Base-by-base conservation (phyloP, 768 basidiomycete species). In the Phlegmacium glaucopus region DNA sequence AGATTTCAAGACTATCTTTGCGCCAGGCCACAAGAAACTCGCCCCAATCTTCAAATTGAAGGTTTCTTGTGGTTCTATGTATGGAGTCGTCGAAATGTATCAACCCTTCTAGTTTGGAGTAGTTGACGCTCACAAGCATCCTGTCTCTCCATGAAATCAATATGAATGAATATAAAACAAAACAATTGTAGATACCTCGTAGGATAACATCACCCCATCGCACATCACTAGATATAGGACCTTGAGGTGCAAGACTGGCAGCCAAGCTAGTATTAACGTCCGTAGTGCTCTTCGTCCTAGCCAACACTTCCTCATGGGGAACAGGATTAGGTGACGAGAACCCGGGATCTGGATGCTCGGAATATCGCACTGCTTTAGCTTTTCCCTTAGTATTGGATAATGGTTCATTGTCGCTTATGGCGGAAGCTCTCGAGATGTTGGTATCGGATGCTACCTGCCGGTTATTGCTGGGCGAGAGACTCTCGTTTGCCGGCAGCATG, bases 1-100 rank as follows among this genome's bases (percentile, higher is more conserved):
- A 96, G 15, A 97, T 67, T 62, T 97, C 93, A 34, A 97, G 66
- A 41, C 76, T 71, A 51, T 83, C 78, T 49, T 76, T 80, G 34
- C 90, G 77, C 87, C 92, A 96, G 9, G 83, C 83, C 0, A 95
- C 92, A 49, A 94, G 70, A 57, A 85, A 92, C 61, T 97, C 94
- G 26, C 77, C 79, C 78, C 87, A 86, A 22, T 80, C 78, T 57
- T 87, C 82, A 48, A 75, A 80, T 17, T 72, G 69, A 11, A 90
- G 61, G 47, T 84, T 67, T 27, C 79, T 72, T 4, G 83, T 79
- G 16, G 75, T 79, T 2, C 87, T 81, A 61, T 90, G 79, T 52
- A 79, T 70, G 39, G 66, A 61, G 63, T 90, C 92, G 65, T 88
- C 82, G 50, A 88, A 90, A 29, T 67, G 57, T 9, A 73, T 66